A percentile compares a stretch with the other conserved stretches of the same genome.
Evolutionary conservation across 768 basidiomycete genomes (phyloP).

Genomic region (Heimioporus sp.): DNA sequence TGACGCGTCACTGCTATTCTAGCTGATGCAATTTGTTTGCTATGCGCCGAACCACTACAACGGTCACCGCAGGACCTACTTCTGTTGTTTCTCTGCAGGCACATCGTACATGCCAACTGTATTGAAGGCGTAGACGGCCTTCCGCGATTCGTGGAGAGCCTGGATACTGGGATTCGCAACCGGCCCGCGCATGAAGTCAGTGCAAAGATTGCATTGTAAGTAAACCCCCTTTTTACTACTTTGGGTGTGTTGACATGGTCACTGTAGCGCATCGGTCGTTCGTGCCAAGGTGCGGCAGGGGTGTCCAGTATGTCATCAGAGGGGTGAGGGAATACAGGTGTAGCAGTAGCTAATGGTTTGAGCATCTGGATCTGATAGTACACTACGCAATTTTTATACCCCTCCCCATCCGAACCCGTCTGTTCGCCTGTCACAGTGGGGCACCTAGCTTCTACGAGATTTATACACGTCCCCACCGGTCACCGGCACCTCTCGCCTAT

Average conservation of each 20-base stretch:
- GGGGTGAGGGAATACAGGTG: constrained; percentile 42
- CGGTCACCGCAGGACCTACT: constrained; percentile 58
- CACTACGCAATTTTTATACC: constrained; percentile 14
- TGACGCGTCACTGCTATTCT: neutral
- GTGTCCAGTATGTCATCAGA: constrained; percentile 76
- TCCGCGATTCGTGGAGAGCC: constrained; percentile 58
- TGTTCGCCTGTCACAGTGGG: no score
- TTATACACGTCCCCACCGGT: no score
- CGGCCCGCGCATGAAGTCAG: constrained; percentile 46
- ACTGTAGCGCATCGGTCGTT: constrained; percentile 63
- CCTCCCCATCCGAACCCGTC: neutral
- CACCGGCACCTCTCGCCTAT: no score
- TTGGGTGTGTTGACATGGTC: neutral
- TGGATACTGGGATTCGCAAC: constrained; percentile 42
- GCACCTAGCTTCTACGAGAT: no score
- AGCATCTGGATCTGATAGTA: constrained; percentile 10
- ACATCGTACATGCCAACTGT: constrained; percentile 81
- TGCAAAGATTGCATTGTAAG: constrained; percentile 80
- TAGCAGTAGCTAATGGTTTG: neutral
- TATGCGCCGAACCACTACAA: constrained; percentile 62
- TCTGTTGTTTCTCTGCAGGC: constrained; percentile 83
- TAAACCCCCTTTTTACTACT: neutral
- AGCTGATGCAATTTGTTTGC: constrained; percentile 65
- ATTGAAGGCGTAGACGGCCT: constrained; percentile 64
- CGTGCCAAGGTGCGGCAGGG: constrained; percentile 60